Evolutionary conservation across 1,139 yeast species (phyloP), one percentile per base, ranked within the genome.

Genomic region (Blastobotrys proliferans): DNA sequence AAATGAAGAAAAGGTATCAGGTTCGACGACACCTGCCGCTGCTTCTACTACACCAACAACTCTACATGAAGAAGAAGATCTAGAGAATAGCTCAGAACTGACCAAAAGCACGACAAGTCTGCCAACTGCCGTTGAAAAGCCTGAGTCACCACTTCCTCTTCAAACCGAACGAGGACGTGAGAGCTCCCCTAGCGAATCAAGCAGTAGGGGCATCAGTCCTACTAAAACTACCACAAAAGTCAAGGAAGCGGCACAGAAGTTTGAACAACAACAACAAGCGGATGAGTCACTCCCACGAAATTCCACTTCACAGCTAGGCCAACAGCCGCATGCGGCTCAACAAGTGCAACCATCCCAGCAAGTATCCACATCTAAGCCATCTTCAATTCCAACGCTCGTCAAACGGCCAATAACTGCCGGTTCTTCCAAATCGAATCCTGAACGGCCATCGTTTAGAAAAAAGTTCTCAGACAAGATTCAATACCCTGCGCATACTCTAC

Each of bases 41-140:
- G 32, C 55, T 18, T 63, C 61, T 22, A 60, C 58, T 44, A 57
- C 49, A 28, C 29, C 49, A 4, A 41, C 40, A 35, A 49, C 48
- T 14, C 41, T 38, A 16, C 40, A 42, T 26, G 44, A 37, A 8
- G 42, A 41, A 21, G 44, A 39, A 8, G 46, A 40, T 9, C 35
- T 26, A 51, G 50, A 41, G 30, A 26, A 26, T 26, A n/a, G n/a
- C n/a, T n/a, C n/a, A n/a, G 35, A 30, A n/a, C 19, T 30, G 21
- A 22, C 22, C 14, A 13, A 30, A 13, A 30, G 36, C 24, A 38
- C 41, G 22, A 18, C 41, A 6, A 30, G 36, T n/a, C 17, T 38
- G 30, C 41, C 41, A 1, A 22, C 38, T 3, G 13, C 29, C 4
- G 33, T 29, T 17, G 26, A 14, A 3, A 22, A 37, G 16, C 13